phyloP scores from a whole-genome alignment of 306 rosid genomes.

The Ceratonia siliqua region DNA sequence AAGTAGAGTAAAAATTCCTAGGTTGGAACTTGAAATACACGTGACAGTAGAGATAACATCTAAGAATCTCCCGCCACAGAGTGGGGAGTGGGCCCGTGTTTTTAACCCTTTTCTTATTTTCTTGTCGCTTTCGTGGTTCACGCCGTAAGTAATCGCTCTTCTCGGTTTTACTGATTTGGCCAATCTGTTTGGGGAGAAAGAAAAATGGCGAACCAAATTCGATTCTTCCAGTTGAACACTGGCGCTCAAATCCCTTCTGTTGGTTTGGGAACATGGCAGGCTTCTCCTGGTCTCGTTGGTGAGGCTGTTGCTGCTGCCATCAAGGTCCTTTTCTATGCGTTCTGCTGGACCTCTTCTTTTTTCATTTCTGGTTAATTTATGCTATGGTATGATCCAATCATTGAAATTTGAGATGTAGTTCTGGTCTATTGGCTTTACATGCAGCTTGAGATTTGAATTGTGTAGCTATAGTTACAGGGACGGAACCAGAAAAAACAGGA shows the following conservation, averaged over 20 bases:
- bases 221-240: constrained; percentile 63
- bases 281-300: constrained; percentile 70
- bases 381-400: neutral
- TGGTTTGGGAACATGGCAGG: constrained; percentile 87
- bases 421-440: neutral
- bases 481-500: no score
- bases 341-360: neutral
- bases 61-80: no score
- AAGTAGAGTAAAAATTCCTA: no score
- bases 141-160: no score
- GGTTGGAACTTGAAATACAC: no score
- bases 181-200: neutral
- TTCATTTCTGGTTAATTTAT: neutral
- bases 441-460: neutral
- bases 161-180: neutral
- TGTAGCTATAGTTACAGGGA: neutral
- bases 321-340: constrained; percentile 43
- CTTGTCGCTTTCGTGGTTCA: no score
- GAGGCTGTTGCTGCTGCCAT: constrained; percentile 65
- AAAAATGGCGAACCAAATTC: constrained; percentile 39
- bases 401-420: neutral
- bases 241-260: constrained; percentile 82
- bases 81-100: no score
- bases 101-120: no score
- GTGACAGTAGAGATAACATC: no score